Evolutionary conservation across 176 grass and related monocot genomes (phyloP).

Genomic region (Musa itinerans): DNA sequence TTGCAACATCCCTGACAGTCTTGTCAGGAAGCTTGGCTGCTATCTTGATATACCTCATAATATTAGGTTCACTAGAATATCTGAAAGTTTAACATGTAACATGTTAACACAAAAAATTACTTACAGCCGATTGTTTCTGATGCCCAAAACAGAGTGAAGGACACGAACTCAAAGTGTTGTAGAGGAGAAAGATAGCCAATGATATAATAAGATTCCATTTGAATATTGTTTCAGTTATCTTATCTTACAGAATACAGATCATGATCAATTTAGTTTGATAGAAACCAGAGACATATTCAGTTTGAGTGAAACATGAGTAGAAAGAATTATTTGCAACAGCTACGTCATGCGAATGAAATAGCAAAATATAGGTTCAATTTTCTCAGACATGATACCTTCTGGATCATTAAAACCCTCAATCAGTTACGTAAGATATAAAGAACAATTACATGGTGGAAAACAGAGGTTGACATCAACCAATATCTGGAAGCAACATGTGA

Average conservation of each 20-base stretch:
- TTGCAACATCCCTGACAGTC: slow-evolving; percentile 94
- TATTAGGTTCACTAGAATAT: slow-evolving; percentile 66
- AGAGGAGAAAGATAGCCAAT: not conserved
- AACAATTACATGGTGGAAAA: not conserved
- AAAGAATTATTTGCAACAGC: not conserved
- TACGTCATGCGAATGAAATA: not conserved
- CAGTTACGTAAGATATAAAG: not conserved
- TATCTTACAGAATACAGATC: not conserved
- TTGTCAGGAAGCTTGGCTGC: slow-evolving; percentile 73
- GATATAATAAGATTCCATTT: not conserved
- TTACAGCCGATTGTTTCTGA: not conserved
- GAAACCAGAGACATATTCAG: not conserved
- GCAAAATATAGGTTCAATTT: not conserved
- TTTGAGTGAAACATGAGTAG: not conserved
- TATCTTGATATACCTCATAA: slow-evolving; percentile 99
- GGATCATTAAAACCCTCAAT: not conserved
- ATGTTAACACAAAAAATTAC: slow-evolving; percentile 2
- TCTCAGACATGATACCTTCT: not conserved
- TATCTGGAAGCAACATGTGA: not conserved
- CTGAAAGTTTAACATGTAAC: slow-evolving; percentile 32
- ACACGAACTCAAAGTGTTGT: not conserved
- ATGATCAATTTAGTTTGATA: not conserved
- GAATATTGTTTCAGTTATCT: not conserved
- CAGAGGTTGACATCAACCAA: not conserved
- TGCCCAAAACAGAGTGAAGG: not conserved